Evolutionary conservation across 371 early-diverging fungal species (phyloP).

Genomic region (Apophysomyces ossiformis): DNA sequence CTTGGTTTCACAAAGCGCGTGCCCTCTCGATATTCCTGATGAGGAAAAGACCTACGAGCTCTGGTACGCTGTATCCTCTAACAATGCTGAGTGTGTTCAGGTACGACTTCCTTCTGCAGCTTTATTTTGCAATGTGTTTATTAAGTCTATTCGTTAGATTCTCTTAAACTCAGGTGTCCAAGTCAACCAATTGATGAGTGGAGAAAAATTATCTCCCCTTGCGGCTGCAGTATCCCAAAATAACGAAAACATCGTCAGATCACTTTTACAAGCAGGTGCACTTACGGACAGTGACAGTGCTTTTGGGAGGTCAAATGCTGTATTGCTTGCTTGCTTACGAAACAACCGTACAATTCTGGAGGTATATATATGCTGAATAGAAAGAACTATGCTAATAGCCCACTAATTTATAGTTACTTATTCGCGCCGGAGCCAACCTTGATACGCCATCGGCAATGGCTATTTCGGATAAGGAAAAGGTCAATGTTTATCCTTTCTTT

Average conservation of each 20-base stretch:
- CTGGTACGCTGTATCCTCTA: constrained; percentile 48
- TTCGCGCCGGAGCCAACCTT: constrained; percentile 34
- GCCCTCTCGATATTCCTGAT: constrained; percentile 33
- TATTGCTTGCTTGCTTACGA: constrained; percentile 45
- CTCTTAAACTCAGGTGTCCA: constrained; percentile 30
- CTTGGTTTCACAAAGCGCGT: constrained; percentile 20
- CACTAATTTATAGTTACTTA: constrained; percentile 23
- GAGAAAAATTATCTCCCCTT: constrained; percentile 24
- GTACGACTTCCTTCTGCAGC: constrained; percentile 15
- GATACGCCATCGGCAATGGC: constrained; percentile 15
- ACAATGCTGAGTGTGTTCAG: constrained; percentile 24
- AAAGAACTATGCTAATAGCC: neutral
- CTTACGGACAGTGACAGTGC: constrained; percentile 36
- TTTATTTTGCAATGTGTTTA: neutral
- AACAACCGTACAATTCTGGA: constrained; percentile 25
- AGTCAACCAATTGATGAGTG: constrained; percentile 10
- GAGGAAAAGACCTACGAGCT: constrained; percentile 42
- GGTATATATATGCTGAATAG: constrained; percentile 7
- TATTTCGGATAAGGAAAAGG: neutral
- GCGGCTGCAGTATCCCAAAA: constrained; percentile 27
- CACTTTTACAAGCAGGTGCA: constrained; percentile 36
- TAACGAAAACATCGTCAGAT: constrained; percentile 24
- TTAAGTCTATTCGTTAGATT: constrained; percentile 18
- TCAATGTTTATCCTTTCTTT: neutral
- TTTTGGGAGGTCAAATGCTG: constrained; percentile 32